These are phyloP conservation scores for Aureobasidium namibiae DNA, from an alignment of 2,329 filamentous ascomycete genomes.

Conservation along the genomic window DNA sequence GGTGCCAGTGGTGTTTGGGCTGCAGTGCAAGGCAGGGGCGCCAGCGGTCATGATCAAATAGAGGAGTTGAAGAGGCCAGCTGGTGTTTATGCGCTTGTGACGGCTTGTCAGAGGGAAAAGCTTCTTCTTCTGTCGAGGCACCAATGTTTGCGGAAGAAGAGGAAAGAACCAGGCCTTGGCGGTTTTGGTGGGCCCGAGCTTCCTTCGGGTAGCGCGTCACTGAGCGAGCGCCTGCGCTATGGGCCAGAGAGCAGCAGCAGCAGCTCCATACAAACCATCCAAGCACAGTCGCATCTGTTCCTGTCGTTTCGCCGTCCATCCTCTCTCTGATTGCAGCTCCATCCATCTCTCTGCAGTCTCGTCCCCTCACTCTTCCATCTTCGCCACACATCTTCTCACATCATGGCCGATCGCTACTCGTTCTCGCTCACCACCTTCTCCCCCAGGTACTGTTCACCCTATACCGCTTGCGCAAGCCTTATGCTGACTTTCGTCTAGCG, in stretches of 20 bases:
- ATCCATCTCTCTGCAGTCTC: not conserved
- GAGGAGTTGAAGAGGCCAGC: slow-evolving; percentile 5
- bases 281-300: not conserved
- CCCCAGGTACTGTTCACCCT: slow-evolving; percentile 64
- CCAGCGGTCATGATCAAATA: slow-evolving; percentile 5
- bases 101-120: not conserved
- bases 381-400: slow-evolving; percentile 19
- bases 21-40: not conserved
- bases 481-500: slow-evolving; percentile 54
- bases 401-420: slow-evolving; percentile 96
- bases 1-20: not conserved
- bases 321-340: not conserved
- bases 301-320: not conserved
- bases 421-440: slow-evolving; percentile 99
- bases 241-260: not conserved
- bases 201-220: slow-evolving; percentile 7
- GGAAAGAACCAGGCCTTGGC: not conserved
- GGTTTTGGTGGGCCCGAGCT: not conserved
- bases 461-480: slow-evolving; percentile 13
- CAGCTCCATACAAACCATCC: not conserved
- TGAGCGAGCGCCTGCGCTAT: not conserved
- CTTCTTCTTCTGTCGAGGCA: not conserved
- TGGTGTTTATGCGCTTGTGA: not conserved
- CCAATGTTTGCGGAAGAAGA: not conserved
- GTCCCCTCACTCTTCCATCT: not conserved